Percentiles rank a stretch among this genome's conserved stretches.
Evolutionary conservation across 1,139 yeast genomes (phyloP).

Genomic region (Debaryomyces fabryi): DNA sequence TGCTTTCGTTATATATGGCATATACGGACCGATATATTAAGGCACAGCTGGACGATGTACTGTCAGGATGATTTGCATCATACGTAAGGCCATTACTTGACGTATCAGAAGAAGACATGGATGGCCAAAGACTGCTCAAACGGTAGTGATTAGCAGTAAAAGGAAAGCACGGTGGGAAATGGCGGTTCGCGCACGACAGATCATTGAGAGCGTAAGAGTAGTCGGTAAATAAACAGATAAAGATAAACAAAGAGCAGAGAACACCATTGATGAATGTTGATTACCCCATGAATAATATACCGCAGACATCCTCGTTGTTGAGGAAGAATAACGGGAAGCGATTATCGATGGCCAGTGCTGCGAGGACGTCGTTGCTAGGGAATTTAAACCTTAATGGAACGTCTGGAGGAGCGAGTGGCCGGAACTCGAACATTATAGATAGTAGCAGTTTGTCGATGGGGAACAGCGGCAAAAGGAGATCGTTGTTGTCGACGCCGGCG

Average conservation of each 20-base stretch:
- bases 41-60: no score
- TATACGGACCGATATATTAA: background rate
- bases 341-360: constrained; percentile 40
- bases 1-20: background rate
- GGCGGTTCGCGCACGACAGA: background rate
- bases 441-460: constrained; percentile 14
- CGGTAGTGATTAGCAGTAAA: no score
- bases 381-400: constrained; percentile 12
- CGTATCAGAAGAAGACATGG: background rate
- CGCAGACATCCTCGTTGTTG: constrained; percentile 31
- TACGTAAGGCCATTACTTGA: no score
- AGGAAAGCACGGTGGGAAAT: background rate
- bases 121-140: background rate
- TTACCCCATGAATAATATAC: constrained; percentile 14
- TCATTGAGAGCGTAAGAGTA: background rate
- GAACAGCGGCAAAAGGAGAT: constrained; percentile 31
- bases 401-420: constrained; percentile 8
- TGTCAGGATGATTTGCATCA: no score
- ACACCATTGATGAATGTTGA: constrained; percentile 9
- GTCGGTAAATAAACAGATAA: constrained; percentile 5
- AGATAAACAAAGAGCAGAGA: constrained; percentile 6
- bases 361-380: constrained; percentile 34
- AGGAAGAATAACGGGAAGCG: constrained; percentile 34
- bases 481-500: constrained; percentile 45
- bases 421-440: constrained; percentile 7